A percentile compares a stretch with the other conserved stretches of the same genome.
These are phyloP conservation scores for Plasmopara halstedii DNA, from an alignment of 352 stramenopile species.

Conservation along the genomic window DNA sequence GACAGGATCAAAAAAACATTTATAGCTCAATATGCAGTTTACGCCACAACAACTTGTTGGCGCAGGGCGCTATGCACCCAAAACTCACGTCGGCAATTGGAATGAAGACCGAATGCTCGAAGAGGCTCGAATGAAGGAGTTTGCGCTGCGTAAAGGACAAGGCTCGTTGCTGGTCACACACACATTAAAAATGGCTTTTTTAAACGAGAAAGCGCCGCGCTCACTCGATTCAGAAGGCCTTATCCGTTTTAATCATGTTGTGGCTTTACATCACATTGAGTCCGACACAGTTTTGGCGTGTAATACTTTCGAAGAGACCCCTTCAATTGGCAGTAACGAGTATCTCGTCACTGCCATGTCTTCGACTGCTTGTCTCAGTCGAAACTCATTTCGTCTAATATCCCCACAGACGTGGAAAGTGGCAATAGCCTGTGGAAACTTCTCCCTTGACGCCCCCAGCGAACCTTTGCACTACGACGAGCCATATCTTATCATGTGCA, in stretches of 20 bases:
- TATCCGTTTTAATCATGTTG: slow-evolving; percentile 49
- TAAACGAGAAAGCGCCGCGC: slow-evolving; percentile 56
- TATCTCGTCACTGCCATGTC: slow-evolving; percentile 40
- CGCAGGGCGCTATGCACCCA: slow-evolving; percentile 67
- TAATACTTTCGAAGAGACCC: slow-evolving; percentile 82
- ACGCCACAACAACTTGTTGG: slow-evolving; percentile 86
- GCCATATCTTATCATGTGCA: slow-evolving; percentile 74
- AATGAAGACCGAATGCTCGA: slow-evolving; percentile 87
- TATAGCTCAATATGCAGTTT: slow-evolving; percentile 60
- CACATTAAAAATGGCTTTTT: slow-evolving; percentile 70
- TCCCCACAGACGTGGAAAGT: slow-evolving; percentile 34
- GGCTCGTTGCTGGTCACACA: slow-evolving; percentile 72
- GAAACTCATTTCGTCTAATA: slow-evolving; percentile 68
- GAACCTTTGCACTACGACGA: slow-evolving; percentile 65
- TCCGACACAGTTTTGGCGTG: slow-evolving; percentile 44
- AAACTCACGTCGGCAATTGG: slow-evolving; percentile 85
- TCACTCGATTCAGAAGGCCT: slow-evolving; percentile 30
- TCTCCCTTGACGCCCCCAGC: slow-evolving; percentile 14
- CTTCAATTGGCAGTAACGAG: slow-evolving; percentile 67
- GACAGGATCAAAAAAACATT: neutral
- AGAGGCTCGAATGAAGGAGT: slow-evolving; percentile 79
- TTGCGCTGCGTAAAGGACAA: slow-evolving; percentile 70
- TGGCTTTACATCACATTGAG: slow-evolving; percentile 46
- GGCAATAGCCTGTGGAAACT: slow-evolving; percentile 19
- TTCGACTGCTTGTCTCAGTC: slow-evolving; percentile 20